Conservation (phyloP, 2,329 filamentous ascomycete genomes). For the Paecilomyces variotii region DNA sequence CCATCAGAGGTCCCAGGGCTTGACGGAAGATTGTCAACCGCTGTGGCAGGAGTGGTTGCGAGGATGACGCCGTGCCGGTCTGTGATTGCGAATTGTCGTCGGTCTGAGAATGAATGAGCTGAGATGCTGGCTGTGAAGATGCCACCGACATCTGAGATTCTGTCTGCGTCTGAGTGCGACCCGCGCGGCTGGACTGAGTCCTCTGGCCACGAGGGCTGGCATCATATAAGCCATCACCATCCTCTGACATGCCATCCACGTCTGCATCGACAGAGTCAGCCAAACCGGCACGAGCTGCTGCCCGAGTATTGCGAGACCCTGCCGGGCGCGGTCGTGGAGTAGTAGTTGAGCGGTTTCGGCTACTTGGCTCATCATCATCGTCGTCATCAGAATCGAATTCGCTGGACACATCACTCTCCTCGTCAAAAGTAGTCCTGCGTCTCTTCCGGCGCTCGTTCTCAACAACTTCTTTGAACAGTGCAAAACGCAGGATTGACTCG, state of each 20-base stretch:
- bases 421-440: slow-evolving; percentile 60
- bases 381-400: slow-evolving; percentile 32
- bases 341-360: slow-evolving; percentile 17
- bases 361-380: slow-evolving; percentile 17
- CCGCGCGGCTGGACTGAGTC: slow-evolving; percentile 27
- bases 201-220: slow-evolving; percentile 40
- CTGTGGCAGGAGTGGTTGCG: slow-evolving; percentile 38
- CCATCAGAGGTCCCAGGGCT: slow-evolving; percentile 74
- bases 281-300: slow-evolving; percentile 15
- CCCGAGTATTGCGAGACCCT: slow-evolving; percentile 24
- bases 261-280: slow-evolving; percentile 26
- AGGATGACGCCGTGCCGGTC: slow-evolving; percentile 34
- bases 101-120: slow-evolving; percentile 51
- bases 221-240: slow-evolving; percentile 47
- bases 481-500: slow-evolving; percentile 84
- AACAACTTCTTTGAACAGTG: slow-evolving; percentile 92
- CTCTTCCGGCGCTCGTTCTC: slow-evolving; percentile 72
- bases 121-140: slow-evolving; percentile 71
- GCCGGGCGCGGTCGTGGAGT: slow-evolving; percentile 23
- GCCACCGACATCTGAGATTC: slow-evolving; percentile 61
- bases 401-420: slow-evolving; percentile 51
- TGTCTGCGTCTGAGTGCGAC: slow-evolving; percentile 34
- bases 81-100: slow-evolving; percentile 44
- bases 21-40: slow-evolving; percentile 70
- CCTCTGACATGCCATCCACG: slow-evolving; percentile 45